Base-by-base conservation (phyloP, 2,329 filamentous ascomycete genomes). In the Fusarium concolor region DNA sequence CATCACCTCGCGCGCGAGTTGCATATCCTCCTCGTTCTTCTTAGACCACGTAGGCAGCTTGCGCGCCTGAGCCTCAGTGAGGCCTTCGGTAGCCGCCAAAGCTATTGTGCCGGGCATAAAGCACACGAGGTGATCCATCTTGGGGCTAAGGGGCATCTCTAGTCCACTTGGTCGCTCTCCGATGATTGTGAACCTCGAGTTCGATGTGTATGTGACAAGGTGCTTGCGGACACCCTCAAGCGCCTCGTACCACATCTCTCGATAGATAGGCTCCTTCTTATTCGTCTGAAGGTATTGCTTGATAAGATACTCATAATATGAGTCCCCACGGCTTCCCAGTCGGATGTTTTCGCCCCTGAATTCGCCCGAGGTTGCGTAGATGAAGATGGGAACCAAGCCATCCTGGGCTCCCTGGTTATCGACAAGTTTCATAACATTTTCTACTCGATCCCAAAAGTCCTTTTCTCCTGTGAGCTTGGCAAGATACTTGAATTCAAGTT, bases 81-180 rank as follows among this genome's bases (percentile, higher is more conserved):
- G 79, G 3, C 96, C 96, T 35, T 89, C 91, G 0, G 96, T 99
- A 0, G 89, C 93, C 1, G 88, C 94, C 2, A 99, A 86, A 0
- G 95, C 95, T 73, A 99, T 97, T 5, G 95, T 97, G 10, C 96
- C 96, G 0, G 95, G 94, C 87, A 97, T 91, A 84, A 99, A 99
- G 81, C 96, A 99, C 37, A 97, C 95, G 7, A 98, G 85, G 76
- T 99, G 96, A 76, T 99, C 96, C 94, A 99, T 98, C 81, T 99
- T 99, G 24, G 94, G 91, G 15, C 87, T 89, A 22, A 98, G 78
- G 0, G 82, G 73, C 7, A 84, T 84, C 26, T 85, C 76, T 10
- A 99, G 80, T 5, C 96, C 96, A 46, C 84, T 83, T 0, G 92
- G 94, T 11, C 93, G 88, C 80, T 99, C 96, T 35, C 90, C 96